A percentile compares a stretch with the other conserved stretches of the same genome.
Conservation (phyloP, 768 basidiomycete genomes). For the Cystobasidium onofrii region DNA sequence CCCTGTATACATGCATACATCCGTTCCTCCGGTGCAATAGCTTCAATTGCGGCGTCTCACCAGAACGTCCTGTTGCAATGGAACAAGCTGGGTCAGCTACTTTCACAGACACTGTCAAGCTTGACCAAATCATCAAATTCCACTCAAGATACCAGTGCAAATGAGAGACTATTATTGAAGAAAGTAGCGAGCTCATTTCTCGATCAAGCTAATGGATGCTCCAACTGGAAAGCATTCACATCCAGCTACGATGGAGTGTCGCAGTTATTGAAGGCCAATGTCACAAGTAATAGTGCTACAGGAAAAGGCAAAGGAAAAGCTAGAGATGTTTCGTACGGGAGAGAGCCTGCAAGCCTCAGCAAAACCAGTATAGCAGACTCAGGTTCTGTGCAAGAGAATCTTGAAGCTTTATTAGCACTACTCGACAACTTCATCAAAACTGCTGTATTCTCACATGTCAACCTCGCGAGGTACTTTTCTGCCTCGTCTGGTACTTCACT, state of each 20-base stretch:
- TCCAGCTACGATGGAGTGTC: background rate
- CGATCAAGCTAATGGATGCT: background rate
- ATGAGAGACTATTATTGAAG: background rate
- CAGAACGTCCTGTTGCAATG: background rate
- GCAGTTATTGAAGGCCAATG: background rate
- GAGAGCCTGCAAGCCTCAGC: background rate
- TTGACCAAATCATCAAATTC: background rate
- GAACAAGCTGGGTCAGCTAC: background rate
- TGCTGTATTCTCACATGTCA: constrained; percentile 6
- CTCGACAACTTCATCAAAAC: background rate
- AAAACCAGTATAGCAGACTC: too few species aligned
- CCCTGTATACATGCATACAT: constrained; percentile 6
- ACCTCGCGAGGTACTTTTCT: background rate
- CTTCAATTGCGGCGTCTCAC: background rate
- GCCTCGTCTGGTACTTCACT: background rate
- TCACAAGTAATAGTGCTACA: background rate
- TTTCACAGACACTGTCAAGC: background rate
- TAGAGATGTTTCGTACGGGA: background rate
- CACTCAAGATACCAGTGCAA: background rate
- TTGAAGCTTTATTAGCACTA: background rate
- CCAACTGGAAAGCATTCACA: background rate
- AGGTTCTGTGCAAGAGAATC: background rate
- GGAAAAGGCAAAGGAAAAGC: background rate
- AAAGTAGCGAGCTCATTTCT: background rate
- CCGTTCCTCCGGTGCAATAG: background rate